These are phyloP conservation scores for Cyclotella atomus DNA, from an alignment of 108 stramenopile species.

Conservation along the genomic window DNA sequence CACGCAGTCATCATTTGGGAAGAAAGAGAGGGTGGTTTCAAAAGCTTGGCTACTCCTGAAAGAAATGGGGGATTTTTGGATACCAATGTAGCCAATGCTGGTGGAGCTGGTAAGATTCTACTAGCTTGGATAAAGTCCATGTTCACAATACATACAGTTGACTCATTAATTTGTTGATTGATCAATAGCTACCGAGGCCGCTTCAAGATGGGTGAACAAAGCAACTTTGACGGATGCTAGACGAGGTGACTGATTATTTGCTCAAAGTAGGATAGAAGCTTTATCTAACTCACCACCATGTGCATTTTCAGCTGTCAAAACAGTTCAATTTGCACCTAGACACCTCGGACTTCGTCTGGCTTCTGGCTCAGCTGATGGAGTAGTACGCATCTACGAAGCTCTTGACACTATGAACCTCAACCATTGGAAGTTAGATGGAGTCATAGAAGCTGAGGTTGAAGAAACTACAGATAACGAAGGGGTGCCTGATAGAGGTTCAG, in stretches of 20 bases:
- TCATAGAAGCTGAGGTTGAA: constrained; percentile 54
- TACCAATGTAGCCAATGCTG: constrained; percentile 18
- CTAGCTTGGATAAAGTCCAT: not conserved
- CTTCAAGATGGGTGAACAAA: constrained; percentile 77
- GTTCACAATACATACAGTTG: not conserved
- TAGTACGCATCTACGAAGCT: constrained; percentile 90
- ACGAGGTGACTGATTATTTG: constrained; percentile 23
- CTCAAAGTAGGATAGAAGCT: not conserved
- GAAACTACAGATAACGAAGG: constrained; percentile 19
- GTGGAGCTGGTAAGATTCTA: constrained; percentile 17
- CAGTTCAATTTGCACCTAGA: constrained; percentile 91
- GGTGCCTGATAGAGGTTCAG: constrained; percentile 4
- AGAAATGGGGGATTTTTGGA: constrained; percentile 41
- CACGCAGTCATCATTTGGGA: constrained; percentile 92
- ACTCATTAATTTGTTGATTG: not conserved
- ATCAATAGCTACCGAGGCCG: constrained; percentile 31
- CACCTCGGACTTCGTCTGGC: constrained; percentile 92
- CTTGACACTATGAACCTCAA: constrained; percentile 90
- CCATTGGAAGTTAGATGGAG: constrained; percentile 86
- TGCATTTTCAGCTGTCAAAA: constrained; percentile 56
- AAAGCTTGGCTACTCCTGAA: constrained; percentile 40
- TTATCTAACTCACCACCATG: not conserved
- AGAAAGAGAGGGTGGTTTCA: constrained; percentile 65
- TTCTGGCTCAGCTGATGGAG: constrained; percentile 88
- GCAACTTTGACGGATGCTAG: constrained; percentile 83